These are phyloP conservation scores for Chrysoporthe deuterocubensis DNA, from an alignment of 2,329 filamentous ascomycete species.

Conservation along the genomic window DNA sequence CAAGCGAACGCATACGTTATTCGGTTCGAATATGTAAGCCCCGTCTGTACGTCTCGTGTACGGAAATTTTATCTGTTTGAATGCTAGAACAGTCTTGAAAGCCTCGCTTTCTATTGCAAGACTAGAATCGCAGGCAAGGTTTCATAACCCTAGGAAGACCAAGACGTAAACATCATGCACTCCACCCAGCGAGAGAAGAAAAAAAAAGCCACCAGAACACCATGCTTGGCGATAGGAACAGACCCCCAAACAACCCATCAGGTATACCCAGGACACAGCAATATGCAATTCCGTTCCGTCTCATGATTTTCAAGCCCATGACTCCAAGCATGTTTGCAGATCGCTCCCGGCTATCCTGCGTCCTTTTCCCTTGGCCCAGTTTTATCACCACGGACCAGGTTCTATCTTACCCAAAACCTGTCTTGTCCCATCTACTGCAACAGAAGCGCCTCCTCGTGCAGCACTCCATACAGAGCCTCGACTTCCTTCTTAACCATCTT, in stretches of 20 bases:
- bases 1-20: no score
- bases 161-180: not conserved
- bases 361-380: not conserved
- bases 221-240: constrained; percentile 1
- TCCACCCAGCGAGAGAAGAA: not conserved
- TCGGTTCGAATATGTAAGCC: no score
- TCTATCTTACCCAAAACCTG: not conserved
- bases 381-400: constrained; percentile 11
- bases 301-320: constrained; percentile 3
- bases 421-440: constrained; percentile 48
- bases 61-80: no score
- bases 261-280: not conserved
- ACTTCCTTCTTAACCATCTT: constrained; percentile 64
- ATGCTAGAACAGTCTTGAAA: not conserved
- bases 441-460: constrained; percentile 63
- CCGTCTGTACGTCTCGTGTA: no score
- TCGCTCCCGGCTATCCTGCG: no score
- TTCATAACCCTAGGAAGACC: not conserved
- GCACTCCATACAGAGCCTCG: constrained; percentile 64
- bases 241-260: constrained; percentile 3
- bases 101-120: not conserved
- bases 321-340: constrained; percentile 5
- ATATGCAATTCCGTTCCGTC: not conserved
- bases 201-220: not conserved
- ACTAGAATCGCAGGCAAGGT: not conserved